phyloP scores from a whole-genome alignment of 2,329 filamentous ascomycete species.

The Fulvia fulva region DNA sequence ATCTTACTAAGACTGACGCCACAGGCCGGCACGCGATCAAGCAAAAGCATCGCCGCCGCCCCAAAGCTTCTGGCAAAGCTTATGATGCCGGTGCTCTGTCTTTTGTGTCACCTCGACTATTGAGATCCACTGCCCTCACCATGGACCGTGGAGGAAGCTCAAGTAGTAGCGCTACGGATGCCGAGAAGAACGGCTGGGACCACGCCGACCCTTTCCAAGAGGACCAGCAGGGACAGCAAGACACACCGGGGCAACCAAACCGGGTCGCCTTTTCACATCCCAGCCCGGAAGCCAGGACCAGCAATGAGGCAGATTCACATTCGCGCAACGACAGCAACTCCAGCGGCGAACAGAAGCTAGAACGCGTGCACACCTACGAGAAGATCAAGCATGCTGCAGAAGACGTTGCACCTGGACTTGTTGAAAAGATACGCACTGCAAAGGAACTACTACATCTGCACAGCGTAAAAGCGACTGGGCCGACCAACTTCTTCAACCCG shows the following conservation, averaged over 20 bases:
- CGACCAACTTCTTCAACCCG: slow-evolving; percentile 5
- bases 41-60: background rate
- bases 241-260: background rate
- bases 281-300: background rate
- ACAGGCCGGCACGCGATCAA: background rate
- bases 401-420: slow-evolving; percentile 12
- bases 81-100: background rate
- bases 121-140: background rate
- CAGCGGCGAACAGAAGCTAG: background rate
- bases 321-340: background rate
- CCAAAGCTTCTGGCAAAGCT: background rate
- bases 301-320: background rate
- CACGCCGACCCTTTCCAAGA: background rate
- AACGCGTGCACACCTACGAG: slow-evolving; percentile 3
- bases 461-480: slow-evolving; percentile 4
- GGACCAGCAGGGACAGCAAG: background rate
- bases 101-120: background rate
- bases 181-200: background rate
- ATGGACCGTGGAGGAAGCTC: background rate
- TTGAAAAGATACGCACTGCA: slow-evolving; percentile 10
- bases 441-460: background rate
- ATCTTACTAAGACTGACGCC: background rate
- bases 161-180: background rate
- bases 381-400: slow-evolving; percentile 14
- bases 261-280: background rate